Conservation (phyloP, 306 rosid species). For the Quercus cerris region DNA sequence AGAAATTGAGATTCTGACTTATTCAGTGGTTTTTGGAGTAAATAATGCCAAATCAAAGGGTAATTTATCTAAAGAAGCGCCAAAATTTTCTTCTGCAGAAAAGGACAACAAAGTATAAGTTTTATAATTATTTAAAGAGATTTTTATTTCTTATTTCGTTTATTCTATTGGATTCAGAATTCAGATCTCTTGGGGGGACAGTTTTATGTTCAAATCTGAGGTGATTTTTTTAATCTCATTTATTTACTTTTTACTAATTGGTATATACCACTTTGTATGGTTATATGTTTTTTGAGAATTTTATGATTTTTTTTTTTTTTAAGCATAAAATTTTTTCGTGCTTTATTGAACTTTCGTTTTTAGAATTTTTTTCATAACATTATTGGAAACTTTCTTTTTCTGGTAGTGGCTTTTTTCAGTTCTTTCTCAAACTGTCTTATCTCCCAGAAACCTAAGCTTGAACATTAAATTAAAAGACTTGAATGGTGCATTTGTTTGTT, state of each 20-base stretch:
- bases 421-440: neutral
- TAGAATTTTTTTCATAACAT: neutral
- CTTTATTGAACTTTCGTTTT: neutral
- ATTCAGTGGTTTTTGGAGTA: slow-evolving; percentile 2
- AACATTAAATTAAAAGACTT: neutral
- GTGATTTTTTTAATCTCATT: too few species aligned
- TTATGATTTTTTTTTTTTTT: neutral
- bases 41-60: slow-evolving; percentile 25
- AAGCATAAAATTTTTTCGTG: neutral
- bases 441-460: neutral
- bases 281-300: too few species aligned
- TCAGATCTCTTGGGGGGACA: too few species aligned
- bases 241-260: too few species aligned
- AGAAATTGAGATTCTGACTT: slow-evolving; percentile 3
- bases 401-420: neutral
- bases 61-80: slow-evolving; percentile 24
- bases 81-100: slow-evolving; percentile 20
- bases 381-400: neutral
- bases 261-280: too few species aligned
- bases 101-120: neutral
- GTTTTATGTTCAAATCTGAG: too few species aligned
- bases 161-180: too few species aligned
- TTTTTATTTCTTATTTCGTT: too few species aligned
- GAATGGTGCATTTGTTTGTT: neutral
- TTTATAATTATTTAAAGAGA: too few species aligned